Evolutionary conservation across 805 yeast genomes (phyloP).

Genomic region (Lipomyces oligophaga): DNA sequence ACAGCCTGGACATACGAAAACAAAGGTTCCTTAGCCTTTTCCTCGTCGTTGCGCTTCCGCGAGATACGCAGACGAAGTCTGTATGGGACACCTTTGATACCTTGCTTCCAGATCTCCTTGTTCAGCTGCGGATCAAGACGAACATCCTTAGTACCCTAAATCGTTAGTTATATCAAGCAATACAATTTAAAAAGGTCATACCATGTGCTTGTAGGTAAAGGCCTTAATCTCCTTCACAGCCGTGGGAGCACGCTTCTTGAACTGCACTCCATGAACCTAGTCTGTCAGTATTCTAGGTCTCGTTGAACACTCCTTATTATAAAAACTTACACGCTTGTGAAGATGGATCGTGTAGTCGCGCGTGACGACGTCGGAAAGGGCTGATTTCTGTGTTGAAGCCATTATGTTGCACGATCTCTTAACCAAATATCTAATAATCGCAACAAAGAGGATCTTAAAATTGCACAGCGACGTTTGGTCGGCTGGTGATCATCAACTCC

Average conservation of each 20-base stretch:
- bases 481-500: too few relatives aligned
- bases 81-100: slow-evolving; percentile 98
- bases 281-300: neutral
- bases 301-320: neutral
- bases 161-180: neutral
- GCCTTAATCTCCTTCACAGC: slow-evolving; percentile 99
- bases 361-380: slow-evolving; percentile 98
- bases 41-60: slow-evolving; percentile 99
- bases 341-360: slow-evolving; percentile 99
- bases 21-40: slow-evolving; percentile 96
- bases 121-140: slow-evolving; percentile 98
- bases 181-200: slow-evolving; percentile 4
- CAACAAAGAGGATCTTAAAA: too few relatives aligned
- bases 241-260: slow-evolving; percentile 99
- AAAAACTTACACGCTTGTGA: slow-evolving; percentile 90
- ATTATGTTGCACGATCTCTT: too few relatives aligned
- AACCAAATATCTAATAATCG: too few relatives aligned
- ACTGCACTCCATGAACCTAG: slow-evolving; percentile 93
- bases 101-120: slow-evolving; percentile 99
- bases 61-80: slow-evolving; percentile 98
- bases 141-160: slow-evolving; percentile 87
- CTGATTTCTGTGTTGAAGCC: slow-evolving; percentile 55
- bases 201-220: slow-evolving; percentile 96
- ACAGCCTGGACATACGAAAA: slow-evolving; percentile 98
- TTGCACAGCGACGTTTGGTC: too few relatives aligned